Conservation (phyloP, 768 basidiomycete genomes). For the Xerocomellus amylosporus region DNA sequence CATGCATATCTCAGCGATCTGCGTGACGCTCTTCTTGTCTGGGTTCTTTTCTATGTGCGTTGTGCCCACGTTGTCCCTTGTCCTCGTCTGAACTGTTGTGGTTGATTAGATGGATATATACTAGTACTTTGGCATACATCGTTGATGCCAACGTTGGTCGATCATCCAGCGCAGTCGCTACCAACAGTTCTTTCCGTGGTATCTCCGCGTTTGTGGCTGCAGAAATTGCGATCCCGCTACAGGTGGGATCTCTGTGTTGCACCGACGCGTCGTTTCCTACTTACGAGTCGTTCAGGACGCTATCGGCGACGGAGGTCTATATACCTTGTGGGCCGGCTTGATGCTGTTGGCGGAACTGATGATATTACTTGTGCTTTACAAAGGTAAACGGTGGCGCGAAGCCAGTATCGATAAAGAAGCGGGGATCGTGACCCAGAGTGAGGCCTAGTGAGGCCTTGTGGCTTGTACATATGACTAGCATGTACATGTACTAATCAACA, state of each 20-base stretch:
- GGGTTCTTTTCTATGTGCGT: slow-evolving; percentile 76
- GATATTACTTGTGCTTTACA: slow-evolving; percentile 57
- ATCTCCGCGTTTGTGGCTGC: slow-evolving; percentile 62
- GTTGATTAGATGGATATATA: slow-evolving; percentile 52
- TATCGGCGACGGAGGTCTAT: slow-evolving; percentile 80
- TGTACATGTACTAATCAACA: not conserved
- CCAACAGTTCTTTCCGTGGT: slow-evolving; percentile 76
- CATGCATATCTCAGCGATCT: slow-evolving; percentile 65
- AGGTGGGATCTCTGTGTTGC: slow-evolving; percentile 27
- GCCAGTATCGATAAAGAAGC: slow-evolving; percentile 43
- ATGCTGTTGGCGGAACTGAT: slow-evolving; percentile 52
- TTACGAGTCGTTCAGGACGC: slow-evolving; percentile 43
- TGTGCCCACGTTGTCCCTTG: not conserved
- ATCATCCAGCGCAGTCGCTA: slow-evolving; percentile 72
- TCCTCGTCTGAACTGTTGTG: not conserved
- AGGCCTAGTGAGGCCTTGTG: no score
- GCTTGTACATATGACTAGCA: not conserved
- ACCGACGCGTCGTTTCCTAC: not conserved
- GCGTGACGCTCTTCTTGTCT: slow-evolving; percentile 67
- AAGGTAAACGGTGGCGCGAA: slow-evolving; percentile 62
- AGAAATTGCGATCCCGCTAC: slow-evolving; percentile 75
- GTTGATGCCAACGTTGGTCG: slow-evolving; percentile 85
- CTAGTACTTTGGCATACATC: slow-evolving; percentile 77
- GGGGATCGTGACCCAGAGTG: not conserved
- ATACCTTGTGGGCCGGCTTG: slow-evolving; percentile 64